Conservation (phyloP, 2,329 filamentous ascomycete genomes). For the Claviceps africana region DNA sequence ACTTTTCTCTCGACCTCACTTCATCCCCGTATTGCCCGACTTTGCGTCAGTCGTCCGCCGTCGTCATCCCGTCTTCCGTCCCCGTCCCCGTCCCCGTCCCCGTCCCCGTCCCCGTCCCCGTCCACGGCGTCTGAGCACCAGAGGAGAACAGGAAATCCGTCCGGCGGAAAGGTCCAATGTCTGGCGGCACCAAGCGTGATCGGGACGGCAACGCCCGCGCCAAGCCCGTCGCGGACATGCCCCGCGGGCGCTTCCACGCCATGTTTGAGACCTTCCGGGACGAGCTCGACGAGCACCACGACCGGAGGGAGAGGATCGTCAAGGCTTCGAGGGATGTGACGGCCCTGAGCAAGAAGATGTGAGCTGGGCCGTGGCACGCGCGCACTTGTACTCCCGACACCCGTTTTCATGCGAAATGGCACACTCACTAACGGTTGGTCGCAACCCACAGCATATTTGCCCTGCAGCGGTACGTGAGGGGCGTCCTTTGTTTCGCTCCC, state of each 20-base stretch:
- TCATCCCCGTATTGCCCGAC: too few relatives aligned
- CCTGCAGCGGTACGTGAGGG: slow-evolving; percentile 21
- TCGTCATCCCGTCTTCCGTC: too few relatives aligned
- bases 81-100: too few relatives aligned
- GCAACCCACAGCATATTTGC: slow-evolving; percentile 20
- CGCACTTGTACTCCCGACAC: too few relatives aligned
- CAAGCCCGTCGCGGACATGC: slow-evolving; percentile 23
- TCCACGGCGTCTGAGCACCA: not conserved
- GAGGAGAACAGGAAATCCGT: too few relatives aligned
- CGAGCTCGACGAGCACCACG: slow-evolving; percentile 88
- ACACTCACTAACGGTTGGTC: not conserved
- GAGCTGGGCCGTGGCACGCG: slow-evolving; percentile 14
- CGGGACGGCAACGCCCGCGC: slow-evolving; percentile 33
- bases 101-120: too few relatives aligned
- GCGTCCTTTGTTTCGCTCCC: too few relatives aligned
- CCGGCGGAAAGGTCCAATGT: slow-evolving; percentile 15
- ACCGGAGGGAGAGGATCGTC: slow-evolving; percentile 76
- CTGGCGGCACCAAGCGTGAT: slow-evolving; percentile 38
- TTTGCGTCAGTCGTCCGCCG: too few relatives aligned
- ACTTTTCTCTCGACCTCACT: too few relatives aligned
- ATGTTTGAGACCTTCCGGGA: slow-evolving; percentile 80
- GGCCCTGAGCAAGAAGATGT: slow-evolving; percentile 95
- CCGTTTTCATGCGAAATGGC: not conserved
- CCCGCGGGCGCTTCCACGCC: slow-evolving; percentile 37
- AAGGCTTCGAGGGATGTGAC: slow-evolving; percentile 90